Evolutionary conservation across 768 basidiomycete genomes (phyloP), one percentile per base, ranked within the genome.

Genomic region (Amanita muscaria): DNA sequence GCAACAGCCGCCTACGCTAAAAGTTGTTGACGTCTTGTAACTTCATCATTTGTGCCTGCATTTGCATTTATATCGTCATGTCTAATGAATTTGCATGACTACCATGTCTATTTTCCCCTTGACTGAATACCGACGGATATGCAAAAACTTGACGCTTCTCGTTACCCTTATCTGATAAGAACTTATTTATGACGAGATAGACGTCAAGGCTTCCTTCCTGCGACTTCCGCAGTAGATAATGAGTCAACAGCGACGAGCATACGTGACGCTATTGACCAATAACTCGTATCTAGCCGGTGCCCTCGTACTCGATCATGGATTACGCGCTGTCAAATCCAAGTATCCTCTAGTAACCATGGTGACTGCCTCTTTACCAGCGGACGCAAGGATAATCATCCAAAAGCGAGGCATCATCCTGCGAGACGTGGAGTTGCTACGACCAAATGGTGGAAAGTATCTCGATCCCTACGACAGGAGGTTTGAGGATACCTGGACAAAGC

Each of bases 261-360:
- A 79, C 67, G 80, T 75, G 23, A 89, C 88, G 12, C 67, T 94
- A 45, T 68, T 93, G 54, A 91, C 91, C 31, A 79, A 77, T 50
- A 60, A 73, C 18, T 76, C 79, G 5, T 87, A 85, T 61, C 64
- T 84, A 7, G 63, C 76, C 50, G 82, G 80, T 10, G 64, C 77
- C 9, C 67, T 87, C 34, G 78, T 84, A 14, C 61, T 88, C 14
- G 60, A 78, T 47, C 57, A 78, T 47, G 71, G 76, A 22, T 66
- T 87, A 35, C 65, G 65, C 30, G 46, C 67, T 10, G 75, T 78
- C 25, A 60, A 69, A 12, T 79, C 82, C 12, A 67, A 68, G 48
- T 90, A 88, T 61, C 79, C 85, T n/a, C 68, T 92, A 14, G 69
- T 90, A 34, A 84, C 83, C 29, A 85, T 91, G 79, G 73, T 75